Percentiles rank a stretch among this genome's conserved stretches.
These are phyloP conservation scores for Xylariales sp. DNA, from an alignment of 2,329 filamentous ascomycete species.

Conservation along the genomic window DNA sequence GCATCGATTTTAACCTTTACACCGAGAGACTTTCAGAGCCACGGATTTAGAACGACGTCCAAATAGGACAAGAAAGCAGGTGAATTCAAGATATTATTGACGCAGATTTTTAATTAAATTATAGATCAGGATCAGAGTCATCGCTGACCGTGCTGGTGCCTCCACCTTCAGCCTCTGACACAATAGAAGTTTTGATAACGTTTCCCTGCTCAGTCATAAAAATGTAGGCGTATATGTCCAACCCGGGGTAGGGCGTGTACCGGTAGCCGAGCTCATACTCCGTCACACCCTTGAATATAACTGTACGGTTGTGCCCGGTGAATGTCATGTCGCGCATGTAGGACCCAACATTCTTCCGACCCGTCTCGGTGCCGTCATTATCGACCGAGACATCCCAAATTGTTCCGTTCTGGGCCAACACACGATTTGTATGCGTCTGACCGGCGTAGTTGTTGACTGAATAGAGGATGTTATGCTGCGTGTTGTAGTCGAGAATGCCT, in stretches of 20 bases:
- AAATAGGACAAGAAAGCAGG: too few relatives aligned
- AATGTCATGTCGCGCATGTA: constrained; percentile 50
- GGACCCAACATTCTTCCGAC: constrained; percentile 38
- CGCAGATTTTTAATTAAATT: too few relatives aligned
- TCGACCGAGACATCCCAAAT: constrained; percentile 50
- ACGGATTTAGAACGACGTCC: too few relatives aligned
- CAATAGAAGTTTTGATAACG: constrained; percentile 45
- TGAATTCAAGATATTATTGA: too few relatives aligned
- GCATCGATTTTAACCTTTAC: too few relatives aligned
- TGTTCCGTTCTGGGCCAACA: constrained; percentile 50
- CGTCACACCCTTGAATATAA: constrained; percentile 35
- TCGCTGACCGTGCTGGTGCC: constrained; percentile 47
- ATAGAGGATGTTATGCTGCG: constrained; percentile 55
- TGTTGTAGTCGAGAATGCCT: constrained; percentile 34
- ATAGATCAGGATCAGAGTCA: constrained; percentile 16
- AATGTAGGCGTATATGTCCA: constrained; percentile 41
- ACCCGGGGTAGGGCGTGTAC: constrained; percentile 45
- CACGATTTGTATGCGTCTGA: constrained; percentile 50
- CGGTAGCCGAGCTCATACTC: constrained; percentile 49
- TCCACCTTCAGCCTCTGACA: constrained; percentile 48
- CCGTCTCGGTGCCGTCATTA: constrained; percentile 44
- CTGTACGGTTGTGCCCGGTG: constrained; percentile 46
- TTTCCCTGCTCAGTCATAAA: constrained; percentile 40
- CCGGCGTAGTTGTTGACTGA: constrained; percentile 57
- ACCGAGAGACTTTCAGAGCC: too few relatives aligned